phyloP scores from a whole-genome alignment of 2,329 filamentous ascomycete genomes.

The Mycosphaerella arachidis region DNA sequence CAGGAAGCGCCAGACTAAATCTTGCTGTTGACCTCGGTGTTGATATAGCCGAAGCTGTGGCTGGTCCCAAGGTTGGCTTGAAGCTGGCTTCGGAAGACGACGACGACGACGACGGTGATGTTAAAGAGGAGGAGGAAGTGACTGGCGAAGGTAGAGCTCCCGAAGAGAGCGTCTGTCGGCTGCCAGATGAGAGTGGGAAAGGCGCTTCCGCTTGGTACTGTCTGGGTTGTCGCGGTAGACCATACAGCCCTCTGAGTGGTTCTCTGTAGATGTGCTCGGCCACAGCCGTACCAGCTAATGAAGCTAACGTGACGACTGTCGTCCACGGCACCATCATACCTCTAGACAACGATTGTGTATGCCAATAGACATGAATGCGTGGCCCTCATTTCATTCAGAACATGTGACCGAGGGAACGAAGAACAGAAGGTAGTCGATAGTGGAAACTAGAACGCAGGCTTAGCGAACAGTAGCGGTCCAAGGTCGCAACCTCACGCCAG shows the following conservation, averaged over 20 bases:
- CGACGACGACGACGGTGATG: not conserved
- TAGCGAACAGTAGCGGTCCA: not conserved
- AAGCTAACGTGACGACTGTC: not conserved
- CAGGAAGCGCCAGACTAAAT: not conserved
- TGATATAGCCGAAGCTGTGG: not conserved
- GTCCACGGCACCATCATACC: not conserved
- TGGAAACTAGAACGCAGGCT: not conserved
- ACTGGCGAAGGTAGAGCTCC: not conserved
- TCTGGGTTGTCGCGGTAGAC: slow-evolving; percentile 1
- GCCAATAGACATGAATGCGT: slow-evolving; percentile 1
- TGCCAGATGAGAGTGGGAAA: slow-evolving; percentile 1
- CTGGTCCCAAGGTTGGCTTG: not conserved
- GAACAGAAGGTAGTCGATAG: not conserved
- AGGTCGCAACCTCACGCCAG: not conserved
- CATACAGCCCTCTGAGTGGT: not conserved
- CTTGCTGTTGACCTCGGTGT: not conserved
- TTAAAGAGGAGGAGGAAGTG: not conserved
- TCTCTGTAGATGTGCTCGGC: not conserved
- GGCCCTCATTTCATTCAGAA: not conserved
- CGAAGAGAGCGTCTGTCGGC: not conserved
- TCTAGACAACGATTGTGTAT: not conserved
- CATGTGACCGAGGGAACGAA: not conserved
- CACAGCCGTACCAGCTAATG: not conserved
- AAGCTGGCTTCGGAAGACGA: not conserved
- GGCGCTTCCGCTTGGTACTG: slow-evolving; percentile 1